Evolutionary conservation across 2,329 filamentous ascomycete genomes (phyloP), one percentile per base, ranked within the genome.

Genomic region (Pyrenochaeta sp.): DNA sequence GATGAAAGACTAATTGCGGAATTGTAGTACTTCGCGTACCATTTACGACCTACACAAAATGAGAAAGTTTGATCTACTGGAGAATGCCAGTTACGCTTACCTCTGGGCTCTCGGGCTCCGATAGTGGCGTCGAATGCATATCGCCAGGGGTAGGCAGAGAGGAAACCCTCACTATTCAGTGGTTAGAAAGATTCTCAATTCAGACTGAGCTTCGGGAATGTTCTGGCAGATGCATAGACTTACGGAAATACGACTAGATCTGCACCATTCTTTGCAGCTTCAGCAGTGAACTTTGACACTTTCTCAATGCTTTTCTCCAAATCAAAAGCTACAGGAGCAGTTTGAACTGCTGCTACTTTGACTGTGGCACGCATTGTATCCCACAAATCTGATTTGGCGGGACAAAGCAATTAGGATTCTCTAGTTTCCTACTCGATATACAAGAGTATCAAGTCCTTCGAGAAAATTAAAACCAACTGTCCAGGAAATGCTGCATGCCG

Each of bases 41-140:
- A 75, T 42, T 71, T 55, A 14, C 72, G 65, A n/a, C 73, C 72
- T 73, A 18, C 38, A 42, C 14, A 30, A 30, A 10, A 40, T 22
- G 40, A 17, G n/a, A 42, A 15, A 2, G n/a, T 14, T 6, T 20
- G 7, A 15, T 18, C 17, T 17, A 11, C 4, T 35, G 7, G 20
- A 3, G 20, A 7, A 19, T 20, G 20, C 17, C 8, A 30, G 51
- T 38, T n/a, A n/a, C n/a, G 54, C 24, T 27, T 5, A 73, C 72
- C 72, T 55, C 72, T 63, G 5, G 64, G 67, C 48, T 74, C 72
- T 17, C 72, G 63, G 4, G 68, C 63, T 21, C 73, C 72, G 50
- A 75, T 67, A 3, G 73, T 75, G n/a, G 68, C 61, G 60, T 74
- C 72, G 42, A 75, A 75, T 9, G 69, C 65, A 51, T 75, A 75